Evolutionary conservation across 2,329 filamentous ascomycete species (phyloP), one percentile per base, ranked within the genome.

Genomic region (Phyllosticta paracitricarpa): DNA sequence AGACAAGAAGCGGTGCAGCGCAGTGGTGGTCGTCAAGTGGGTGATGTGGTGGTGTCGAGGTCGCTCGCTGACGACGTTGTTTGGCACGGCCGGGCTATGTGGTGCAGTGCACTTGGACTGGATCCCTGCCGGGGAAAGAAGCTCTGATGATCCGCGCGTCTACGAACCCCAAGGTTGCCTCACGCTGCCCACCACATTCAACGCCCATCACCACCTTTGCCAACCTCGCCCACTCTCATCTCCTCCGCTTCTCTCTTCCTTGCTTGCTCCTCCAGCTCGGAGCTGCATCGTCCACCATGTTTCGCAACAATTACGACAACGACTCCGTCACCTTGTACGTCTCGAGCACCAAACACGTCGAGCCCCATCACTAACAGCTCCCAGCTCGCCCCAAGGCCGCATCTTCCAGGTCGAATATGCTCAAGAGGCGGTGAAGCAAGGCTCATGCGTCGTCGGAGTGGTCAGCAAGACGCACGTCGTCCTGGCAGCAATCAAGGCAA

Each of bases 381-480:
- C n/a, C 71, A 97, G 92, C 86, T 99, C 94, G 70, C 94, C 94
- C 65, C 94, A 99, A 82, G 94, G 94, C 75, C 90, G 94, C 75
- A 97, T 99, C 82, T 99, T 99, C 79, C 94, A 99, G 78, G 95
- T 99, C 71, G 94, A 99, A 78, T 99, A 99, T 84, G 94, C 94
- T 71, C 89, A 89, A 75, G 94, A 99, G 82, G 94, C 94, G 67
- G 94, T 99, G 68, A 99, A 97, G 84, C 94, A 97, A 78, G 94
- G 94, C 74, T 97, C 93, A 63, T 94, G 97, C 35, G 94, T 97
- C 57, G 94, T 99, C 64, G 94, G 94, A 66, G 85, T 99, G 71
- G 91, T 91, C 74, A 96, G 91, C 87, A 97, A 97, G 83, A 96
- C 92, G 78, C 93, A 99, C 76, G 90, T 90, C 67, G 93, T 97